These are phyloP conservation scores for Artemisia tridentata DNA, from an alignment of 129 eudicot genomes.

Conservation along the genomic window DNA sequence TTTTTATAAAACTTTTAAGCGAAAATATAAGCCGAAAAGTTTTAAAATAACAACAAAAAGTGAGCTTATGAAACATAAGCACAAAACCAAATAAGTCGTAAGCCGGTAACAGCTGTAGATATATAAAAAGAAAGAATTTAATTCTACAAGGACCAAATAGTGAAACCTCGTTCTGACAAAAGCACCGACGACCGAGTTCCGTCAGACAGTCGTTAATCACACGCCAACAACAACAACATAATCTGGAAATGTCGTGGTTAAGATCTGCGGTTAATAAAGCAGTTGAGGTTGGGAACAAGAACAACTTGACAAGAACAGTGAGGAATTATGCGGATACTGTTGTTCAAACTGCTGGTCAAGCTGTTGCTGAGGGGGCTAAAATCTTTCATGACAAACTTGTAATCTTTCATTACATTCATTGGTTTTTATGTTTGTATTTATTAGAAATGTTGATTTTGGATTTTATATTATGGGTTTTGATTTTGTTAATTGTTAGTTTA, in stretches of 20 bases:
- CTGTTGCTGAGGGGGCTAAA: conserved; percentile 98
- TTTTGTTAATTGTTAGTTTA: conserved; percentile 1
- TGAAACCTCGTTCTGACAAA: no score
- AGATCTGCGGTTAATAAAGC: conserved; percentile 91
- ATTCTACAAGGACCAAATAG: no score
- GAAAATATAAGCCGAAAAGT: no score
- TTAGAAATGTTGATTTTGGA: neutral
- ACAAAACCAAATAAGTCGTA: neutral
- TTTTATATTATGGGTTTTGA: neutral
- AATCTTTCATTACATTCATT: conserved; percentile 4
- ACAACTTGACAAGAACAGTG: conserved; percentile 78
- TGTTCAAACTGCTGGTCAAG: conserved; percentile 95
- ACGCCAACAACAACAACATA: no score
- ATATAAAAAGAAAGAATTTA: no score
- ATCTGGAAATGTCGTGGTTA: conserved; percentile 66
- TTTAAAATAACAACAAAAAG: no score
- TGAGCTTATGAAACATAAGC: no score
- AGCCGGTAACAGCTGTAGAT: no score
- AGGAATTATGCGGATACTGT: conserved; percentile 85
- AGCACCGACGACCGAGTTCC: no score
- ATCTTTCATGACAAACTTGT: conserved; percentile 81
- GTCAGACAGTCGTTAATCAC: no score
- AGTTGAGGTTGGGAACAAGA: conserved; percentile 96
- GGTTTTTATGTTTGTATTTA: neutral
- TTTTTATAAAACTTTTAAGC: no score